These are phyloP conservation scores for Laguncularia racemosa DNA, from an alignment of 345 rosid genomes.

Conservation along the genomic window DNA sequence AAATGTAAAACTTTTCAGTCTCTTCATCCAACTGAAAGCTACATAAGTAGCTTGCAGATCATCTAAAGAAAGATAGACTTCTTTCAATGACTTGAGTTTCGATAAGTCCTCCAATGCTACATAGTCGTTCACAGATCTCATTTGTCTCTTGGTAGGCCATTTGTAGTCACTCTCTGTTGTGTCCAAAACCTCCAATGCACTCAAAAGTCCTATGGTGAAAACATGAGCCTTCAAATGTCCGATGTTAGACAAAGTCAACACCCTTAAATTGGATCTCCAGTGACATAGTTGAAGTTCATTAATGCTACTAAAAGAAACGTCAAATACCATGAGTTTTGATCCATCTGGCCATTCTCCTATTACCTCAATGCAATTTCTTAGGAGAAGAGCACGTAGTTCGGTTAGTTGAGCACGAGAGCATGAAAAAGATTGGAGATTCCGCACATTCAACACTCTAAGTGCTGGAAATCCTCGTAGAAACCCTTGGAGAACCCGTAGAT, in stretches of 20 bases:
- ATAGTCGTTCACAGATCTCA: too few relatives aligned
- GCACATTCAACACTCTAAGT: slow-evolving; percentile 27
- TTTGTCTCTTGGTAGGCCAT: not conserved
- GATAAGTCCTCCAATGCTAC: too few relatives aligned
- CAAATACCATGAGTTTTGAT: slow-evolving; percentile 26
- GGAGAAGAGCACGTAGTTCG: slow-evolving; percentile 23
- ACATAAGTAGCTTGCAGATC: too few relatives aligned
- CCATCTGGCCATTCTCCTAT: slow-evolving; percentile 25
- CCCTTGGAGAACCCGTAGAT: slow-evolving; percentile 10
- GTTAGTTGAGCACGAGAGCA: slow-evolving; percentile 16
- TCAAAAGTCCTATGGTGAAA: slow-evolving; percentile 26
- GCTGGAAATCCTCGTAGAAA: slow-evolving; percentile 25
- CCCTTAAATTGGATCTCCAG: slow-evolving; percentile 19
- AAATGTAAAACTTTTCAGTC: too few relatives aligned
- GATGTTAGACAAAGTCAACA: slow-evolving; percentile 12
- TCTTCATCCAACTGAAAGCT: too few relatives aligned
- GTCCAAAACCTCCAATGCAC: slow-evolving; percentile 30
- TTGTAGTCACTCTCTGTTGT: slow-evolving; percentile 30
- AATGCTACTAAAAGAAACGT: slow-evolving; percentile 21
- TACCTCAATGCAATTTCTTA: slow-evolving; percentile 20
- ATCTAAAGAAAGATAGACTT: too few relatives aligned
- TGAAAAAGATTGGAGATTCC: slow-evolving; percentile 29
- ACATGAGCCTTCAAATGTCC: too few relatives aligned
- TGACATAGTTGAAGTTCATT: too few relatives aligned
- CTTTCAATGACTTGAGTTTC: too few relatives aligned